Conservation (phyloP, 2,329 filamentous ascomycete species). For the Botrytis fragariae region DNA sequence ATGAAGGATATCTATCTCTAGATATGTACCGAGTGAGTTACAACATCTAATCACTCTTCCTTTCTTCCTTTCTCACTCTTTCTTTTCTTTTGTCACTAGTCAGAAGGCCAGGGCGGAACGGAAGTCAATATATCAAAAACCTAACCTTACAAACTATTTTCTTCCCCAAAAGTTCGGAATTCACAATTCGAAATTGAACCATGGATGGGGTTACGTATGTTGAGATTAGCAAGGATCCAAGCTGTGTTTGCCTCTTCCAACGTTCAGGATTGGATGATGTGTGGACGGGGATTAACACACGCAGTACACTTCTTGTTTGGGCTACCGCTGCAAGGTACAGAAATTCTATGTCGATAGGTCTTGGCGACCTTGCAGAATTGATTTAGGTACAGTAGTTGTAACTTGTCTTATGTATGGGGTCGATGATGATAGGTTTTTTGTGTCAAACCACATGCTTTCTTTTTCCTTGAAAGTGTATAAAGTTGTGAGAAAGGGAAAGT, state of each 20-base stretch:
- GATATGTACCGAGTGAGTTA: not conserved
- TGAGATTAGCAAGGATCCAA: not conserved
- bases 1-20: not conserved
- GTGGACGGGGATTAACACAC: not conserved
- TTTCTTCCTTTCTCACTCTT: not conserved
- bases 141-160: not conserved
- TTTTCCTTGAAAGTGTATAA: not conserved
- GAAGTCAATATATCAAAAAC: not conserved
- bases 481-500: not conserved
- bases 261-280: constrained; percentile 1
- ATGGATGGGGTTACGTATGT: not conserved
- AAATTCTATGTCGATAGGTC: not conserved
- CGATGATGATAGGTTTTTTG: not conserved
- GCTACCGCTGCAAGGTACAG: constrained; percentile 8
- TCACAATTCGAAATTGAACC: not conserved
- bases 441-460: not conserved
- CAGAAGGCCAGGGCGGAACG: not conserved
- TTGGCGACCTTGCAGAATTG: not conserved
- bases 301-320: not conserved
- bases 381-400: not conserved
- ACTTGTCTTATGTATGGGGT: not conserved
- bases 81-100: not conserved
- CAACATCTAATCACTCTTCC: not conserved
- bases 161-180: not conserved
- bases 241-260: not conserved